Evolutionary conservation across 176 grass and related monocot species (phyloP).

Genomic region (Alloteropsis semialata): DNA sequence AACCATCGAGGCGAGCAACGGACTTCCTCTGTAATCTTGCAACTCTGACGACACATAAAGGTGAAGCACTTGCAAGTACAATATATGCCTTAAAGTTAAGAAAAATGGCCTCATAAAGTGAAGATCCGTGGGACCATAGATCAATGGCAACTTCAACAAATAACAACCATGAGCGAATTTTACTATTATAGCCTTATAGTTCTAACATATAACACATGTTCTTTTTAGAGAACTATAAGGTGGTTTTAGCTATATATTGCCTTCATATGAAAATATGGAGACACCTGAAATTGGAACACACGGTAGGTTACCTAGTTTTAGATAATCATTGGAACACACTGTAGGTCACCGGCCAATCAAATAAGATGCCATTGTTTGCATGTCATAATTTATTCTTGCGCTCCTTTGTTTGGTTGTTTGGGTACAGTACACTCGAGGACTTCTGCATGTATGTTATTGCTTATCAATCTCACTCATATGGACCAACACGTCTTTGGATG

Average conservation of each 20-base stretch:
- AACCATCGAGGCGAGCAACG: rapidly evolving
- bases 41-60: neutral
- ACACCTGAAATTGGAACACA: neutral
- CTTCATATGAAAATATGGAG: neutral
- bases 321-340: neutral
- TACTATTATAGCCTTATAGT: too few species aligned
- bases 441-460: neutral
- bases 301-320: neutral
- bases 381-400: neutral
- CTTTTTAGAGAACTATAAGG: too few species aligned
- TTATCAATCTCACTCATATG: neutral
- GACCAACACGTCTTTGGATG: neutral
- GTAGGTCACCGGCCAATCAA: neutral
- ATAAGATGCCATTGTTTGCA: neutral
- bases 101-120: neutral
- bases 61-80: neutral
- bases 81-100: neutral
- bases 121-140: neutral
- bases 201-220: neutral
- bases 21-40: neutral
- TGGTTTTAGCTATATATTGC: too few species aligned
- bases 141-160: neutral
- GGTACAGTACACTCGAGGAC: too few species aligned
- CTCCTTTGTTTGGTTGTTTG: neutral
- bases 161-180: neutral